Evolutionary conservation across 371 early-diverging fungal genomes (phyloP), one percentile per base, ranked within the genome.

Genomic region (Dichotomocladium elegans): DNA sequence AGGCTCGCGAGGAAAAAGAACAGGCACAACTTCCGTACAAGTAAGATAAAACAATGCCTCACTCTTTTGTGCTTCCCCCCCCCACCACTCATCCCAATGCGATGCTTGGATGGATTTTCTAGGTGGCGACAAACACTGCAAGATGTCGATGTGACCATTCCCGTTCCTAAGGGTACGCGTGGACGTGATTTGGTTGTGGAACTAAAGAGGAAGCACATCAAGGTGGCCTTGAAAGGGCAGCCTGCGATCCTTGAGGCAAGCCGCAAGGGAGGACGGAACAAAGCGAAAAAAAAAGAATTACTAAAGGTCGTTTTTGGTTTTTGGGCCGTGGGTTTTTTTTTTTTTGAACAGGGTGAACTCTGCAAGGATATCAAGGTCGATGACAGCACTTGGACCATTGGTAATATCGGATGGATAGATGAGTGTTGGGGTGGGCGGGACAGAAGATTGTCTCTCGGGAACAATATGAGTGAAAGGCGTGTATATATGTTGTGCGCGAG

Each of bases 311-410:
- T 37, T 10, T 37, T 15, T 1, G 5, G 4, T 29, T 2, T 10
- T 24, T 12, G 35, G 41, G 15, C 7, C 15, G 27, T 25, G 9
- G 25, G 29, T 34, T 17, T 47, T 19, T 27, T 6, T 40, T 3
- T 41, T 12, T 11, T 26, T 53, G 15, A 33, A 21, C 58, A 90
- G 85, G 94, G 91, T 9, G 81, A 83, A 41, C 70, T 94, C 22
- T 84, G 78, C 70, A 83, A 86, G 50, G 63, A 71, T 6, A 70
- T 94, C 51, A 84, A 84, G 54, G 47, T 86, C 9, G 95, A 93
- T 29, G 95, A 95, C 40, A 82, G 84, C 35, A 91, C 92, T 2
- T 95, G 95, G 95, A 79, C 85, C 10, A 35, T 95, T 49, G 90
- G 85, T 84, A 74, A 60, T 57, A 12, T 10, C 21, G 9, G 17